Evolutionary conservation across 176 grass and related monocot species (phyloP).

Genomic region (Eleusine indica): DNA sequence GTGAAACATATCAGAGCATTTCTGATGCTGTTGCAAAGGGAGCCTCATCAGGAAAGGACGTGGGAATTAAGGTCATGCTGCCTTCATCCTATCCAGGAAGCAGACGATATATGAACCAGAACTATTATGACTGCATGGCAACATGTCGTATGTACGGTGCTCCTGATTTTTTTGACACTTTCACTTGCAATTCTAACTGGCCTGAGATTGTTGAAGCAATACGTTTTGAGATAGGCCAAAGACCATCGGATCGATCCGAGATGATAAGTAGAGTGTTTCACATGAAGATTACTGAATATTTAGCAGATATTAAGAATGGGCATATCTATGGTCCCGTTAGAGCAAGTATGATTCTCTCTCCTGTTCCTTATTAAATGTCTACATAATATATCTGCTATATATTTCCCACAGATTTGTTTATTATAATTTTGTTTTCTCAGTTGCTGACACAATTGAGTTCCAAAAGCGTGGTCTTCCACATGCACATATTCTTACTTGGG

Average conservation of each 20-base stretch:
- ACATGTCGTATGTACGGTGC: neutral
- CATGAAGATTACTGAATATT: neutral
- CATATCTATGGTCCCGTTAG: neutral
- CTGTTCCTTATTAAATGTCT: too few species aligned
- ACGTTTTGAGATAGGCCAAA: neutral
- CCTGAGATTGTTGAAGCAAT: neutral
- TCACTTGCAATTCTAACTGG: constrained; percentile 10
- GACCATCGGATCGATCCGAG: neutral
- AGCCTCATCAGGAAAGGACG: neutral
- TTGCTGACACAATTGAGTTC: neutral
- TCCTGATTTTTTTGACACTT: neutral
- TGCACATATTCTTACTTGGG: neutral
- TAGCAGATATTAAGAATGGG: neutral
- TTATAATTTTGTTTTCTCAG: neutral
- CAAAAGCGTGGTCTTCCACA: neutral
- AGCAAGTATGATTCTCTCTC: neutral
- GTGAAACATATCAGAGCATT: neutral
- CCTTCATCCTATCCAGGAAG: neutral
- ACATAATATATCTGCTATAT: too few species aligned
- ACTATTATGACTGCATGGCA: neutral
- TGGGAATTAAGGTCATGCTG: neutral
- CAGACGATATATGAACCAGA: neutral
- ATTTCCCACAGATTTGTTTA: too few species aligned
- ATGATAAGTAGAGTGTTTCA: neutral
- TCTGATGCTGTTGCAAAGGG: neutral